phyloP scores from a whole-genome alignment of 768 basidiomycete species.

The Strobilomyces echinocephalus region DNA sequence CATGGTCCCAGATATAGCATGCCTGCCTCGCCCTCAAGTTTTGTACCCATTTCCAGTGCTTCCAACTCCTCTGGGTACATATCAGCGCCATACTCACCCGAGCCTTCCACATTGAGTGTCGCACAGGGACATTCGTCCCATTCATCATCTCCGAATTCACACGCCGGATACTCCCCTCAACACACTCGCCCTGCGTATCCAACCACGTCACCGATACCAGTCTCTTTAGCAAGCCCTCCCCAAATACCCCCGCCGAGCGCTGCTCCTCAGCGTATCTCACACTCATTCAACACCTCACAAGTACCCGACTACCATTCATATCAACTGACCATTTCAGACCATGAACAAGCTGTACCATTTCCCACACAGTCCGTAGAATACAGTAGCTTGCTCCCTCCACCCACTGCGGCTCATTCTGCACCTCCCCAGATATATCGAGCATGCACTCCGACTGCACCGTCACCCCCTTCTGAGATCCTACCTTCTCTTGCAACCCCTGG shows the following conservation, averaged over 20 bases:
- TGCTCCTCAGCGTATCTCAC: conserved; percentile 20
- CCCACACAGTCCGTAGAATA: conserved; percentile 26
- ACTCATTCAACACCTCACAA: conserved; percentile 28
- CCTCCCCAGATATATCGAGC: conserved; percentile 24
- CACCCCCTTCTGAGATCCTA: conserved; percentile 23
- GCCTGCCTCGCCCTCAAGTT: conserved; percentile 64
- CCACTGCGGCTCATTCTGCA: conserved; percentile 21
- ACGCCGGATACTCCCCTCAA: conserved; percentile 19
- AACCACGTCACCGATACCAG: conserved; percentile 6
- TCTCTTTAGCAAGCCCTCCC: conserved; percentile 3
- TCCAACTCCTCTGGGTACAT: conserved; percentile 36
- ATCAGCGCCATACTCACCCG: conserved; percentile 32
- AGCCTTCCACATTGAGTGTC: conserved; percentile 28
- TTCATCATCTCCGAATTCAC: conserved; percentile 19
- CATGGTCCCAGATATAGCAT: conserved; percentile 64
- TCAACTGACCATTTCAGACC: conserved; percentile 12
- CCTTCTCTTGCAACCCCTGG: not conserved
- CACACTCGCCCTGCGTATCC: conserved; percentile 11
- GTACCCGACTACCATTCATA: conserved; percentile 25
- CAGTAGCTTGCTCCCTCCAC: conserved; percentile 15
- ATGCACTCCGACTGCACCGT: conserved; percentile 17
- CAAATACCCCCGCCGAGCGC: not conserved
- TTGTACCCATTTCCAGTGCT: conserved; percentile 46
- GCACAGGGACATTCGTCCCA: conserved; percentile 41
- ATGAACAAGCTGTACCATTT: conserved; percentile 22